These are phyloP conservation scores for Globisporangium carolinianum DNA, from an alignment of 352 stramenopile species.

Conservation along the genomic window DNA sequence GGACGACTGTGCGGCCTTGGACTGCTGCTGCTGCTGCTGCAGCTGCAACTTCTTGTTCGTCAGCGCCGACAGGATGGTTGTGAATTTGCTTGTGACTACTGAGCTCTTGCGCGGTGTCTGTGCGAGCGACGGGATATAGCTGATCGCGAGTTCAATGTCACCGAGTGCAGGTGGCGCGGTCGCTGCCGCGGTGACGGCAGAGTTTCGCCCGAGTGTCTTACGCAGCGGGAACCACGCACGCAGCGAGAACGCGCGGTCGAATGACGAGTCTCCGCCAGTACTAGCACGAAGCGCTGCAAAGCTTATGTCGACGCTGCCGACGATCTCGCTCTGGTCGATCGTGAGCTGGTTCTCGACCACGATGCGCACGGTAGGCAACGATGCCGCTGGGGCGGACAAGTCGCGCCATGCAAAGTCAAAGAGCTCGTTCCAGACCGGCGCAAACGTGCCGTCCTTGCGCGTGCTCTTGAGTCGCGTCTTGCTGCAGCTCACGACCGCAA, in stretches of 20 bases:
- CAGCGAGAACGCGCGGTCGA: constrained; percentile 25
- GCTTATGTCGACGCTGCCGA: constrained; percentile 42
- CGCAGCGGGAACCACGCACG: constrained; percentile 51
- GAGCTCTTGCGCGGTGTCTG: neutral
- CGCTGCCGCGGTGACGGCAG: neutral
- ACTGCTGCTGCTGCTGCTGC: constrained; percentile 2
- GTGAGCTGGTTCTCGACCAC: constrained; percentile 63
- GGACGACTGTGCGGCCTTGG: neutral
- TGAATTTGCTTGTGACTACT: constrained; percentile 6
- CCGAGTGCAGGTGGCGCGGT: constrained; percentile 17
- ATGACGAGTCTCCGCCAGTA: neutral
- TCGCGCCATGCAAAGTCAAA: constrained; percentile 67
- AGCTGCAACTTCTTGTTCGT: constrained; percentile 23
- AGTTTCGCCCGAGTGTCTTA: constrained; percentile 8
- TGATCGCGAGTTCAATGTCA: constrained; percentile 45
- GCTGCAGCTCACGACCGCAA: constrained; percentile 45
- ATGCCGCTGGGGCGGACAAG: constrained; percentile 6
- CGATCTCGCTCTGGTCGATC: constrained; percentile 53
- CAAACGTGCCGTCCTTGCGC: constrained; percentile 55
- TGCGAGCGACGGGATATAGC: constrained; percentile 21
- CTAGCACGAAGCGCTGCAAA: constrained; percentile 16
- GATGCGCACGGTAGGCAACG: constrained; percentile 21
- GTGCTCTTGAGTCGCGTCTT: constrained; percentile 57
- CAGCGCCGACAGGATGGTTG: constrained; percentile 45
- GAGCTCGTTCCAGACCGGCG: constrained; percentile 68